phyloP scores from a whole-genome alignment of 768 basidiomycete species.

The Termitomyces sp. region DNA sequence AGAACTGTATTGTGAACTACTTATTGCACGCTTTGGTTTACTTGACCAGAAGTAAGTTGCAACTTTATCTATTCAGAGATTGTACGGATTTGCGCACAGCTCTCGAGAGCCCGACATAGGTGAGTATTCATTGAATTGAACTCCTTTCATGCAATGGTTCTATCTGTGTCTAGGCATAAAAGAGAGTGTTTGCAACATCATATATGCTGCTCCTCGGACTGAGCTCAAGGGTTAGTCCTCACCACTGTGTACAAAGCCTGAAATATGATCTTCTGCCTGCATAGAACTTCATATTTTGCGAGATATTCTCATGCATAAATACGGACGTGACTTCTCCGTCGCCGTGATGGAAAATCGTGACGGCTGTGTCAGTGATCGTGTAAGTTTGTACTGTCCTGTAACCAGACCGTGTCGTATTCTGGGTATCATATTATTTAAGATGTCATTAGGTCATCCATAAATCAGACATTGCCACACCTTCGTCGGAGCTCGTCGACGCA shows the following conservation, averaged over 20 bases:
- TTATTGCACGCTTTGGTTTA: conserved; percentile 87
- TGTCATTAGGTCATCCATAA: conserved; percentile 66
- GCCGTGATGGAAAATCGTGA: conserved; percentile 85
- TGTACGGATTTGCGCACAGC: conserved; percentile 29
- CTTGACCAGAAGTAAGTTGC: conserved; percentile 77
- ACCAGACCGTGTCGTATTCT: not conserved
- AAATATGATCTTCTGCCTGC: conserved; percentile 1
- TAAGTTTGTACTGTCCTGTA: conserved; percentile 29
- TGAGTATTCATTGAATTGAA: conserved; percentile 6
- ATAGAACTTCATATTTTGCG: conserved; percentile 85
- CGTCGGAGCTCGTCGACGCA: conserved; percentile 71
- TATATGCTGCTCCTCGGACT: conserved; percentile 87
- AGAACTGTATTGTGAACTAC: conserved; percentile 92
- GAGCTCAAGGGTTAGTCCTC: conserved; percentile 70
- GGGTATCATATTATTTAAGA: not conserved
- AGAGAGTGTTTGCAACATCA: conserved; percentile 85
- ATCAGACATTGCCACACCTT: conserved; percentile 62
- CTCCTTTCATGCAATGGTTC: not conserved
- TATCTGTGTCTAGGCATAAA: conserved; percentile 27
- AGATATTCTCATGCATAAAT: conserved; percentile 95
- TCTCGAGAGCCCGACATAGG: conserved; percentile 83
- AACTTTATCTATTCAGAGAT: not conserved
- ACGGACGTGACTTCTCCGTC: conserved; percentile 83
- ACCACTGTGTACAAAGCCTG: not conserved
- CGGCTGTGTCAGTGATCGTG: conserved; percentile 77